Evolutionary conservation across 305 asterid species (phyloP).

Genomic region (Coffea humblotiana): DNA sequence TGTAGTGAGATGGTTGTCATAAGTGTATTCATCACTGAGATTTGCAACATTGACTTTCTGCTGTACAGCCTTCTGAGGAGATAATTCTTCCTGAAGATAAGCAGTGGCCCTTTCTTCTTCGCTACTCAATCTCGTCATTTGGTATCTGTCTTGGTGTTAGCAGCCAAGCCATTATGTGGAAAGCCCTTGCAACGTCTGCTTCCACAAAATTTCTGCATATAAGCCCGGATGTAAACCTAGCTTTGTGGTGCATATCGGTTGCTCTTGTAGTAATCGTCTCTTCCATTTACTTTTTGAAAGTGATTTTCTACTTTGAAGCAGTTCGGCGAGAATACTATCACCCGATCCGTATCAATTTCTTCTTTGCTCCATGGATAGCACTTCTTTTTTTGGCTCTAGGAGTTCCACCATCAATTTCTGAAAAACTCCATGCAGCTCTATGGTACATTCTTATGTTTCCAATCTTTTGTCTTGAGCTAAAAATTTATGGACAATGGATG

Average conservation of each 20-base stretch:
- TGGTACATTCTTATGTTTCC: conserved; percentile 85
- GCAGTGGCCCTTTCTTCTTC: conserved; percentile 87
- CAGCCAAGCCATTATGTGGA: conserved; percentile 96
- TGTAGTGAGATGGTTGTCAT: neutral
- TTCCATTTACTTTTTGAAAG: conserved; percentile 43
- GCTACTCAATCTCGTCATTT: conserved; percentile 67
- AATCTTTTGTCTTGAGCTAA: conserved; percentile 56
- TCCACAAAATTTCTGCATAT: conserved; percentile 58
- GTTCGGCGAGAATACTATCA: conserved; percentile 87
- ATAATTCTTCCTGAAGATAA: conserved; percentile 67
- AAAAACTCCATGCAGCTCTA: conserved; percentile 33
- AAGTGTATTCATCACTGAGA: neutral
- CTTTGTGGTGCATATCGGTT: conserved; percentile 57
- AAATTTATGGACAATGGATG: conserved; percentile 94
- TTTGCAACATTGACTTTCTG: neutral
- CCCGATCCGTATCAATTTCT: conserved; percentile 79
- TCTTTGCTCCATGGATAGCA: conserved; percentile 82
- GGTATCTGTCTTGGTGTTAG: conserved; percentile 81
- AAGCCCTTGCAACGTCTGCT: conserved; percentile 48
- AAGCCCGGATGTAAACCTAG: conserved; percentile 47
- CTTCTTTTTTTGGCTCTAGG: conserved; percentile 62
- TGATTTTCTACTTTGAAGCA: conserved; percentile 75
- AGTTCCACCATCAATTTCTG: conserved; percentile 48
- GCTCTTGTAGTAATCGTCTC: conserved; percentile 42
- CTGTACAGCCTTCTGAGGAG: conserved; percentile 66